A percentile compares a stretch with the other conserved stretches of the same genome.
phyloP scores from a whole-genome alignment of 2,329 filamentous ascomycete genomes.

The Xylaria sp. region DNA sequence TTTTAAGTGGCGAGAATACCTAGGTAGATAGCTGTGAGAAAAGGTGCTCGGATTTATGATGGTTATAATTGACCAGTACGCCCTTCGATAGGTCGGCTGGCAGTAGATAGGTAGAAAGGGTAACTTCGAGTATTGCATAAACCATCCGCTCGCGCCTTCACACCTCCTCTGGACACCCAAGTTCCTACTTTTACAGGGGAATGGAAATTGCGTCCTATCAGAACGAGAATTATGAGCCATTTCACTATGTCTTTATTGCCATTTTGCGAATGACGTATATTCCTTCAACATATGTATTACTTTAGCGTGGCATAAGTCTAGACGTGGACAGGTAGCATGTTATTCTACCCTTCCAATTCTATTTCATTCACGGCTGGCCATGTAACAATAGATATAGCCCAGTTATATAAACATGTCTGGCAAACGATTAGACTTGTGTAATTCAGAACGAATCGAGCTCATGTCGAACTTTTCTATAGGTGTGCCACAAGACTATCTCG shows the following conservation, averaged over 20 bases:
- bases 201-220: too few relatives aligned
- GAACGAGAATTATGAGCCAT: too few relatives aligned
- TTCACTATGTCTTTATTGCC: not conserved
- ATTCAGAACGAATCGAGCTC: not conserved
- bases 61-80: not conserved
- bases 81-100: constrained; percentile 1
- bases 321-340: too few relatives aligned
- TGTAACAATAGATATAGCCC: not conserved
- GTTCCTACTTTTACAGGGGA: too few relatives aligned
- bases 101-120: not conserved
- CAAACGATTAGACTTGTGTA: not conserved
- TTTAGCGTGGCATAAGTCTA: too few relatives aligned
- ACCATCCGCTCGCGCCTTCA: not conserved
- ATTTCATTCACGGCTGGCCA: not conserved
- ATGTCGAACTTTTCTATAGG: not conserved
- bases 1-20: not conserved
- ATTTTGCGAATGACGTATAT: too few relatives aligned
- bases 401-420: not conserved
- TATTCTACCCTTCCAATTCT: too few relatives aligned
- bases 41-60: not conserved
- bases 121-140: constrained; percentile 28
- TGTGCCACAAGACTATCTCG: constrained; percentile 24
- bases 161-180: too few relatives aligned
- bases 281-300: too few relatives aligned
- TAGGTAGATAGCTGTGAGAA: not conserved